Conservation (phyloP, 2,329 filamentous ascomycete genomes). For the Aspergillus fructus region DNA sequence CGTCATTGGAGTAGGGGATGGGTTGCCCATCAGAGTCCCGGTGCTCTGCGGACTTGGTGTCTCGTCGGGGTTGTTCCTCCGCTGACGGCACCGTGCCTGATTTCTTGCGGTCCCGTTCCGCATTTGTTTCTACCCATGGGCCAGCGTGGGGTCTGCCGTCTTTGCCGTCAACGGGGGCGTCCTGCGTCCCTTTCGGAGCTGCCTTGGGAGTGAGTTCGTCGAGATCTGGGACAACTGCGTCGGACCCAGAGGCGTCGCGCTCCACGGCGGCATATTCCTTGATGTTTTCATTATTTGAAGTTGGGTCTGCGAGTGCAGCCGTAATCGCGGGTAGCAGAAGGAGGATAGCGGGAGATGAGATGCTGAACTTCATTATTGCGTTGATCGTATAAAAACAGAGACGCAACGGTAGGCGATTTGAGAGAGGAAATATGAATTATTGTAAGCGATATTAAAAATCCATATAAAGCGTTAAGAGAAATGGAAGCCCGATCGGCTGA, state of each 20-base stretch:
- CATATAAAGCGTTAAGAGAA: neutral
- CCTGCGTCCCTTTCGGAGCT: constrained; percentile 62
- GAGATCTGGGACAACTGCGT: constrained; percentile 20
- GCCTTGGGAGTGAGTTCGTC: constrained; percentile 21
- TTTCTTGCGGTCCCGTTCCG: constrained; percentile 48
- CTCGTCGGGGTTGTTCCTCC: constrained; percentile 25
- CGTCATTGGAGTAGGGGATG: constrained; percentile 62
- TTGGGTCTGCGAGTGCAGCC: constrained; percentile 22
- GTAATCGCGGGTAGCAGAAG: constrained; percentile 37
- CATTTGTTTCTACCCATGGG: constrained; percentile 60
- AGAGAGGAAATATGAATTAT: neutral
- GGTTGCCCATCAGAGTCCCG: constrained; percentile 42
- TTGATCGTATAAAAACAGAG: neutral
- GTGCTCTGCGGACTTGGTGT: constrained; percentile 30
- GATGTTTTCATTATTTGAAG: constrained; percentile 13
- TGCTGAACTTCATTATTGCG: constrained; percentile 34
- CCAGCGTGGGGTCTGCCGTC: constrained; percentile 93
- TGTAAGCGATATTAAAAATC: neutral
- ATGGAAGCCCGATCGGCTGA: neutral
- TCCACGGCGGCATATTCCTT: constrained; percentile 14
- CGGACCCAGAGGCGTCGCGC: constrained; percentile 12
- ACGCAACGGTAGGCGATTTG: neutral
- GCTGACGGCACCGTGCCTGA: constrained; percentile 36
- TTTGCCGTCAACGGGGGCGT: constrained; percentile 86
- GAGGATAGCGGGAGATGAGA: constrained; percentile 33